These are phyloP conservation scores for Penicillium nucicola DNA, from an alignment of 495 filamentous ascomycete genomes.

Conservation along the genomic window DNA sequence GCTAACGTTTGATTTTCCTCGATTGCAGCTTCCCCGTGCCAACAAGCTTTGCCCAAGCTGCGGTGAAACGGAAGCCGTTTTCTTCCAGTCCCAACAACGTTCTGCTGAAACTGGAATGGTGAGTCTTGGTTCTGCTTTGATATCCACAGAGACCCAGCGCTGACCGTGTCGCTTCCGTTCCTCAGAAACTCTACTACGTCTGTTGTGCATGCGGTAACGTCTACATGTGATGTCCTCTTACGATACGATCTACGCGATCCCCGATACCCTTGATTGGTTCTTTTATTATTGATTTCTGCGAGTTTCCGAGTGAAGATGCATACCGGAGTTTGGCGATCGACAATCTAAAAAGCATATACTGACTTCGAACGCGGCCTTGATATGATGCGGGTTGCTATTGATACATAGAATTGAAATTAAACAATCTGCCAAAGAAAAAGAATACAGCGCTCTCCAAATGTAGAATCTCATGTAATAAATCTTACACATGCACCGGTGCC, in stretches of 20 bases:
- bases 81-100: conserved; percentile 97
- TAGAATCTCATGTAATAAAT: conserved; percentile 30
- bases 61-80: conserved; percentile 82
- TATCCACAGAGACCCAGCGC: background rate
- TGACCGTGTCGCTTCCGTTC: background rate
- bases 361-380: background rate
- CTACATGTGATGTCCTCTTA: conserved; percentile 55
- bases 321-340: conserved; percentile 13
- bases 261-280: conserved; percentile 37
- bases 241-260: conserved; percentile 17
- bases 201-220: conserved; percentile 91
- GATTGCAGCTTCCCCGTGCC: conserved; percentile 75
- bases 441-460: conserved; percentile 27
- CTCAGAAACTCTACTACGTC: conserved; percentile 96
- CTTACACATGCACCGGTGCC: conserved; percentile 87
- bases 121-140: conserved; percentile 27
- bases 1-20: conserved; percentile 47
- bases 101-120: conserved; percentile 98
- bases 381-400: conserved; percentile 20
- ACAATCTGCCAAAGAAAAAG: conserved; percentile 24
- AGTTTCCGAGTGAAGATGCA: background rate
- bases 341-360: background rate
- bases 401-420: conserved; percentile 26
- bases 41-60: conserved; percentile 81
- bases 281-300: conserved; percentile 6